Evolutionary conservation across 1,284 basidiomycete species (phyloP).

Genomic region (Volvariella surrecta): DNA sequence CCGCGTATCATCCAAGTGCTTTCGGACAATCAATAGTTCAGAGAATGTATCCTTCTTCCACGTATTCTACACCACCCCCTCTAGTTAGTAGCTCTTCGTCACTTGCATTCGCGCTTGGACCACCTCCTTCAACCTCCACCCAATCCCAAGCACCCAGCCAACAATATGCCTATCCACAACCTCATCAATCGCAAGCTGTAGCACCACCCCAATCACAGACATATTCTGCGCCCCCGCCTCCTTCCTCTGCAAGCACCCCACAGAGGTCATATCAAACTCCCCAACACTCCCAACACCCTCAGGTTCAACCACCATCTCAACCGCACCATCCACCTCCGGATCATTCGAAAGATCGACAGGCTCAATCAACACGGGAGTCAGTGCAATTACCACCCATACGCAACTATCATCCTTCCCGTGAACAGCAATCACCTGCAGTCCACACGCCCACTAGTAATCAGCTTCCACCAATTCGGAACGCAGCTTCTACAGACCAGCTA

Average conservation of each 20-base stretch:
- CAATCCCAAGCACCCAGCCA: neutral
- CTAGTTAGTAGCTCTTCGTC: conserved; percentile 53
- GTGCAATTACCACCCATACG: too few species aligned
- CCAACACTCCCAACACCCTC: too few species aligned
- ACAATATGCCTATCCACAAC: conserved; percentile 15
- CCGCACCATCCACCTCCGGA: too few species aligned
- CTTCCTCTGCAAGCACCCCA: neutral
- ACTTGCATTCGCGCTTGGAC: conserved; percentile 63
- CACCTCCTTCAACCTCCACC: conserved; percentile 37
- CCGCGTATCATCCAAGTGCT: conserved; percentile 39
- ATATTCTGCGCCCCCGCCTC: conserved; percentile 16
- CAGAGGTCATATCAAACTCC: conserved; percentile 3
- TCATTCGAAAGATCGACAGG: too few species aligned
- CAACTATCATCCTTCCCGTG: too few species aligned
- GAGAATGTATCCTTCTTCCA: conserved; percentile 42
- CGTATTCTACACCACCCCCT: conserved; percentile 63
- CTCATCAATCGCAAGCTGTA: neutral
- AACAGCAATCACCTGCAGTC: too few species aligned
- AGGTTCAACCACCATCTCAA: too few species aligned
- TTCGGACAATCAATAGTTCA: conserved; percentile 60
- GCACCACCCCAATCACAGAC: neutral
- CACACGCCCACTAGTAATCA: too few species aligned
- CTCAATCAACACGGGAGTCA: too few species aligned
- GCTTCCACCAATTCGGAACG: too few species aligned
- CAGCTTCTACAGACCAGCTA: too few species aligned